These are phyloP conservation scores for Aspergillus sp. DNA, from an alignment of 2,329 filamentous ascomycete genomes.

Conservation along the genomic window DNA sequence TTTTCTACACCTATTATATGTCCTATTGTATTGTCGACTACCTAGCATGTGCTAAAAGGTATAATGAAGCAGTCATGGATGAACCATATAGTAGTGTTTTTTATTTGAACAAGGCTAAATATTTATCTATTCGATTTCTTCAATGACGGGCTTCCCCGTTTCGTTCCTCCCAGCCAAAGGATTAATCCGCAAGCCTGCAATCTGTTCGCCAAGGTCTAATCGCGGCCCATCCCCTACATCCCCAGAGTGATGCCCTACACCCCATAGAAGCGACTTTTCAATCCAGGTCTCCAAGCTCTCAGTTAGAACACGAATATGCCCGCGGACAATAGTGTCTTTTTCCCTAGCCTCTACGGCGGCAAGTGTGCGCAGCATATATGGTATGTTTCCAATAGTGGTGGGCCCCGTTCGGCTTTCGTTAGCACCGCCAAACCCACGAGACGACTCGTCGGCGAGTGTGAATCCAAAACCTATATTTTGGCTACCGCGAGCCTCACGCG, in stretches of 20 bases:
- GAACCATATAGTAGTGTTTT: neutral
- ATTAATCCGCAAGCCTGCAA: constrained; percentile 40
- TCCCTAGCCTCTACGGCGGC: constrained; percentile 40
- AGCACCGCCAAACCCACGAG: neutral
- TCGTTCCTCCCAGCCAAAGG: constrained; percentile 28
- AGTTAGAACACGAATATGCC: constrained; percentile 40
- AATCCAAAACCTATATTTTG: constrained; percentile 41
- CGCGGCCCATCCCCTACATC: constrained; percentile 19
- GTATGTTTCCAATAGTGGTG: constrained; percentile 39
- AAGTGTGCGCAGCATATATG: constrained; percentile 38
- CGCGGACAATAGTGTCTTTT: constrained; percentile 39
- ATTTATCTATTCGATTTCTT: constrained; percentile 41
- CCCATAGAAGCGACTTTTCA: constrained; percentile 44
- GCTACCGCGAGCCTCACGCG: constrained; percentile 30
- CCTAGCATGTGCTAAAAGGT: neutral
- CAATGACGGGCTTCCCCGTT: constrained; percentile 34
- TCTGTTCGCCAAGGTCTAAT: constrained; percentile 37
- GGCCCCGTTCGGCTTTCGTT: constrained; percentile 10
- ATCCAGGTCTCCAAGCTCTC: constrained; percentile 46
- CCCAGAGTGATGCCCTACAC: constrained; percentile 28
- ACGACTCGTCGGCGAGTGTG: constrained; percentile 29
- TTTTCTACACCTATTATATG: neutral
- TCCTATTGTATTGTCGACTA: neutral
- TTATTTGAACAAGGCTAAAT: neutral
- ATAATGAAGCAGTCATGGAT: neutral